Evolutionary conservation across 1,139 yeast species (phyloP).

Genomic region (Debaryomyces robertsiae): DNA sequence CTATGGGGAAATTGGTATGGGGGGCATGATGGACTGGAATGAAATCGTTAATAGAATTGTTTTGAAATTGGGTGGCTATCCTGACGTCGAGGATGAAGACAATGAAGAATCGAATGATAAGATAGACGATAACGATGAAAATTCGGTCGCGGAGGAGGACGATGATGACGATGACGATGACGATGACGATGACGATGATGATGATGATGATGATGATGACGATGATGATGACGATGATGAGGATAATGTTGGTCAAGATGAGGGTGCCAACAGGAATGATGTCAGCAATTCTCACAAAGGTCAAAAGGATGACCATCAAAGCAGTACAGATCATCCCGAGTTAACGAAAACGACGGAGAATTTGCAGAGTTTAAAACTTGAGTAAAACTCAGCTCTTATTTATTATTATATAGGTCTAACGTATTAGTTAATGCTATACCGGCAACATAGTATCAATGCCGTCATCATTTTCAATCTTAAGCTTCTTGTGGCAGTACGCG

Average conservation of each 20-base stretch:
- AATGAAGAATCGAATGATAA: conserved; percentile 56
- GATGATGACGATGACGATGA: conserved; percentile 37
- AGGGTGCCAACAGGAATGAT: conserved; percentile 43
- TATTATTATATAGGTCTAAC: not conserved
- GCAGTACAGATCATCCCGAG: conserved; percentile 1
- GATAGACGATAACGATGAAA: conserved; percentile 38
- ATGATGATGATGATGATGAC: conserved; percentile 48
- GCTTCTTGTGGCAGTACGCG: too few relatives aligned
- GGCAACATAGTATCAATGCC: too few relatives aligned
- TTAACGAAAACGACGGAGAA: not conserved
- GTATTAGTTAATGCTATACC: not conserved
- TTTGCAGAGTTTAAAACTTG: conserved; percentile 4
- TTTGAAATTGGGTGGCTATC: conserved; percentile 83
- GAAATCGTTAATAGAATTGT: conserved; percentile 87
- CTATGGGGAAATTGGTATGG: conserved; percentile 95
- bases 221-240: conserved; percentile 49
- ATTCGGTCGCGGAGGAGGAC: conserved; percentile 36
- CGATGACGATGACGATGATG: conserved; percentile 43
- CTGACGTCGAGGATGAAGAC: conserved; percentile 81
- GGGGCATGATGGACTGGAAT: conserved; percentile 89
- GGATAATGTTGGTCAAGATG: conserved; percentile 47
- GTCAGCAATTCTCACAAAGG: conserved; percentile 23
- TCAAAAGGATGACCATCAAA: conserved; percentile 10
- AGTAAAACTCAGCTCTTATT: not conserved
- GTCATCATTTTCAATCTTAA: too few relatives aligned